Evolutionary conservation across 139 green algal genomes (phyloP).

Genomic region (Volvox africanus): DNA sequence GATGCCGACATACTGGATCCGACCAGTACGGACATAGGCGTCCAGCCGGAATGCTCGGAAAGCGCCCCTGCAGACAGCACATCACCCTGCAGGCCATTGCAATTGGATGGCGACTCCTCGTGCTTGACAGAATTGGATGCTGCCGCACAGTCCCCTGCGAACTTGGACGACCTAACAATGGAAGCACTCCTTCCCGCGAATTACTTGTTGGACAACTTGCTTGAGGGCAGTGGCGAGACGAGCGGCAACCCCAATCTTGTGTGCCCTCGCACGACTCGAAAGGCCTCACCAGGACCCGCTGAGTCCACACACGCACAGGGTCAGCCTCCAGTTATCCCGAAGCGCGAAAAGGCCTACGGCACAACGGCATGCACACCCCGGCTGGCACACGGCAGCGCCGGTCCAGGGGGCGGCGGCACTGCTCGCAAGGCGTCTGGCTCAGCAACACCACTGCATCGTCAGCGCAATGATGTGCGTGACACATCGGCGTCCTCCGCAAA

Average conservation of each 20-base stretch:
- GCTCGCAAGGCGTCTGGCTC: background rate
- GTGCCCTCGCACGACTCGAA: background rate
- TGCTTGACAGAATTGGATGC: too few relatives aligned
- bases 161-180: background rate
- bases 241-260: background rate
- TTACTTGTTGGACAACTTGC: background rate
- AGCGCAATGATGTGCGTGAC: background rate
- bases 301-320: too few relatives aligned
- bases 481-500: background rate
- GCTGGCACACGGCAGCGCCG: background rate
- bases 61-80: too few relatives aligned
- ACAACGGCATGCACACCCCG: background rate
- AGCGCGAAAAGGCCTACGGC: background rate
- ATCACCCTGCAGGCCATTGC: too few relatives aligned
- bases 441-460: background rate
- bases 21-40: background rate
- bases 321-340: too few relatives aligned
- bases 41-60: background rate
- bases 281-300: background rate
- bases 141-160: background rate
- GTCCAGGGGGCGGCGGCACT: background rate
- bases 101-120: too few relatives aligned
- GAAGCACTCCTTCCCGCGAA: background rate
- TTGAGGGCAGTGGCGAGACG: conserved; percentile 20
- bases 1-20: background rate